Evolutionary conservation across 148 eudicot genomes (phyloP), one percentile per base, ranked within the genome.

Genomic region (Rheum nobile): DNA sequence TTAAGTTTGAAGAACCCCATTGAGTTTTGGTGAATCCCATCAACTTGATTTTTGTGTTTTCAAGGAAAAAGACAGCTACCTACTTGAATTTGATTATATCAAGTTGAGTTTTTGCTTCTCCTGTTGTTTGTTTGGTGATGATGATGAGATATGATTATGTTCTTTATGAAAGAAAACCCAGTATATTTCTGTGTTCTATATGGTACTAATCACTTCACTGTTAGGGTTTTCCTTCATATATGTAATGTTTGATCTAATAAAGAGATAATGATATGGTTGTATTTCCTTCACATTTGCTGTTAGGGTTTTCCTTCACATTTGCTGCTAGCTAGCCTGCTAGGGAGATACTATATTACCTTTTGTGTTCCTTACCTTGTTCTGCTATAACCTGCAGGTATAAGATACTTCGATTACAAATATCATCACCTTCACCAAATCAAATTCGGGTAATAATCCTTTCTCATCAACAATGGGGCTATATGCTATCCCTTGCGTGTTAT

Each of bases 401-500:
- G 2, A 43, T 2, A 14, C 2, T 43, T 12, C 14, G 2, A 14
- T 3, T 43, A 0, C 12, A 43, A 2, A 10, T 10, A 43, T 9
- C 2, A 43, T 5, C 57, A 10, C 2, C 6, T 5, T 22, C 22
- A 6, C 0, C 17, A 5, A 6, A 5, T 50, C n/a, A n/a, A n/a
- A n/a, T n/a, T n/a, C n/a, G n/a, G n/a, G n/a, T n/a, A n/a, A n/a
- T n/a, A n/a, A n/a, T n/a, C n/a, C n/a, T n/a, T n/a, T n/a, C n/a
- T n/a, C n/a, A n/a, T 6, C 8, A n/a, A 29, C 38, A 28, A 87
- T 87, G 90, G 90, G 86, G 38, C 84, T 87, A 26, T 79, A 88
- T 2, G 71, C 82, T 14, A 80, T 80, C 61, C 82, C 88, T n/a
- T n/a, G n/a, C n/a, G n/a, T n/a, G n/a, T n/a, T n/a, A n/a, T n/a